phyloP scores from a whole-genome alignment of 768 basidiomycete species.

The Serendipita indica region DNA sequence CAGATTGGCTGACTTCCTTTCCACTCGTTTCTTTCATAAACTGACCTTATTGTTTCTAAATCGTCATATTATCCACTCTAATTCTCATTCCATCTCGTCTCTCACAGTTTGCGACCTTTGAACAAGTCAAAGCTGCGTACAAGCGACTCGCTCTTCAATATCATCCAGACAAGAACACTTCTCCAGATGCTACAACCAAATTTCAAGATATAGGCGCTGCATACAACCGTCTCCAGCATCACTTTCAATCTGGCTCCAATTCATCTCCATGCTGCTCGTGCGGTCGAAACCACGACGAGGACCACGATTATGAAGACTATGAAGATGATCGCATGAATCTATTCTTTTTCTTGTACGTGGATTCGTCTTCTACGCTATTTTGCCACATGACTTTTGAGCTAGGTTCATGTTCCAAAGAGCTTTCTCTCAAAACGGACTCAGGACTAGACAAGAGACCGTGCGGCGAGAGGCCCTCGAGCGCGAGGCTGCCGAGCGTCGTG shows the following conservation, averaged over 20 bases:
- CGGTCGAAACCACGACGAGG: constrained; percentile 18
- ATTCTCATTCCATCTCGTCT: background rate
- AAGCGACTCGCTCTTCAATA: constrained; percentile 51
- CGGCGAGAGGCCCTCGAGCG: background rate
- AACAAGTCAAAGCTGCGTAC: constrained; percentile 52
- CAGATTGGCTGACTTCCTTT: background rate
- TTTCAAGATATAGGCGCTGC: constrained; percentile 60
- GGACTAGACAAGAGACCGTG: background rate
- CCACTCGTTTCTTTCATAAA: no score
- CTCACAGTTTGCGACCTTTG: constrained; percentile 41
- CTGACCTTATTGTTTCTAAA: no score
- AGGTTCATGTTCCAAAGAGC: constrained; percentile 34
- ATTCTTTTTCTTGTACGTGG: constrained; percentile 34
- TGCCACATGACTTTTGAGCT: constrained; percentile 2
- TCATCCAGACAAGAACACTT: constrained; percentile 66
- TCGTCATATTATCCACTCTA: background rate
- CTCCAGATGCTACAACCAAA: constrained; percentile 47
- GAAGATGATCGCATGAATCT: constrained; percentile 20
- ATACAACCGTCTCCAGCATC: constrained; percentile 43
- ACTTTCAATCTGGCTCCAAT: constrained; percentile 27
- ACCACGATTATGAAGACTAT: constrained; percentile 26
- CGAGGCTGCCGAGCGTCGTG: background rate
- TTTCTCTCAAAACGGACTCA: background rate
- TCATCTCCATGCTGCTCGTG: background rate
- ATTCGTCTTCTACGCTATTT: background rate